phyloP scores from a whole-genome alignment of 1,139 yeast species.

The Groenewaldozyma auringiensis region DNA sequence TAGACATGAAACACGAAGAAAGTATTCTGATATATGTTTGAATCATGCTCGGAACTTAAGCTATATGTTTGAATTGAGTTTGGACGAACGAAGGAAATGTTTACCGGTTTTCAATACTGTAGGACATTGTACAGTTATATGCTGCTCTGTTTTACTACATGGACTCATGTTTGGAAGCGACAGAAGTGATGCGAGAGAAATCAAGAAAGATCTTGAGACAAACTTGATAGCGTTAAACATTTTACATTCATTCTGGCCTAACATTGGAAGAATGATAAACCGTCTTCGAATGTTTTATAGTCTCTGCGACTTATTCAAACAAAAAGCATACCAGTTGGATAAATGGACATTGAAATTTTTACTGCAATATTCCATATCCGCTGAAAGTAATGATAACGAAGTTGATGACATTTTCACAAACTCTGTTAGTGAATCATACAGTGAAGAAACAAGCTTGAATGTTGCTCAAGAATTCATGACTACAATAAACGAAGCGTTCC shows the following conservation, averaged over 20 bases:
- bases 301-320: conserved; percentile 7
- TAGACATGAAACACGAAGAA: not conserved
- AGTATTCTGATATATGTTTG: conserved; percentile 3
- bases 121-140: conserved; percentile 8
- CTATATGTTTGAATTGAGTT: conserved; percentile 2
- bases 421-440: not conserved
- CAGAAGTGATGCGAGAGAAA: not conserved
- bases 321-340: conserved; percentile 7
- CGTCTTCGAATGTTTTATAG: conserved; percentile 7
- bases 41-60: conserved; percentile 5
- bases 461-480: not conserved
- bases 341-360: conserved; percentile 7
- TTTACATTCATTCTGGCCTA: conserved; percentile 5
- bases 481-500: not conserved
- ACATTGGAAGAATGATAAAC: conserved; percentile 4
- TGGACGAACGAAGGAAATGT: conserved; percentile 2
- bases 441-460: not conserved
- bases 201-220: conserved; percentile 1
- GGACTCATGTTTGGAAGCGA: conserved; percentile 2
- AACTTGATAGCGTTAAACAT: conserved; percentile 3
- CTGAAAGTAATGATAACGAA: not conserved
- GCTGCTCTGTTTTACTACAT: conserved; percentile 7
- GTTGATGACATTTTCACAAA: not conserved
- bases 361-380: conserved; percentile 6
- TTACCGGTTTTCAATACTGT: conserved; percentile 7